Evolutionary conservation across 495 filamentous ascomycete genomes (phyloP).

Genomic region (Neurospora sublineolata): DNA sequence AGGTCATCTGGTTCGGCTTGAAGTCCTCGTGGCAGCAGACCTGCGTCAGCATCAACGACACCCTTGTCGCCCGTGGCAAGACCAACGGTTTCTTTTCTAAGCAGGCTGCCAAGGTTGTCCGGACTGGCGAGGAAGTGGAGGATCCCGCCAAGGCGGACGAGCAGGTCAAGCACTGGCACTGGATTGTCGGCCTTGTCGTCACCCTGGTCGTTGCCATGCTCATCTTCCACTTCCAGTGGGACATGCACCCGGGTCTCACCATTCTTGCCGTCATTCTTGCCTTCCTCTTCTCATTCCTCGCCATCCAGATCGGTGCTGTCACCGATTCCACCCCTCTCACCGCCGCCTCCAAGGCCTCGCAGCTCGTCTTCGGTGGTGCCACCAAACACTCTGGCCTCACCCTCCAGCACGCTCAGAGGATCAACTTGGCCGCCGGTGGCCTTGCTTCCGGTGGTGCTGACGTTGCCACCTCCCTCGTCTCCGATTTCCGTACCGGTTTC

Average conservation of each 20-base stretch:
- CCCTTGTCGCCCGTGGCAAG: slow-evolving; percentile 30
- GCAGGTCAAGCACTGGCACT: slow-evolving; percentile 53
- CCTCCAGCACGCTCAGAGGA: slow-evolving; percentile 38
- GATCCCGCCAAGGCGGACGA: slow-evolving; percentile 43
- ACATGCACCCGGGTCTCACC: slow-evolving; percentile 48
- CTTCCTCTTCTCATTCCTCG: slow-evolving; percentile 59
- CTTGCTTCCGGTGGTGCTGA: slow-evolving; percentile 48
- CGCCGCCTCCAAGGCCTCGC: slow-evolving; percentile 53
- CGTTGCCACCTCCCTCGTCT: slow-evolving; percentile 41
- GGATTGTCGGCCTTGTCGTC: slow-evolving; percentile 41
- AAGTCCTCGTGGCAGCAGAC: slow-evolving; percentile 39
- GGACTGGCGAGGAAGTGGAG: slow-evolving; percentile 23
- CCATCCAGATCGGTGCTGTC: slow-evolving; percentile 51
- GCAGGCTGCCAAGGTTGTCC: slow-evolving; percentile 20
- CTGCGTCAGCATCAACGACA: slow-evolving; percentile 30
- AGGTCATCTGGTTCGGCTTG: slow-evolving; percentile 42
- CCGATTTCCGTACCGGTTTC: slow-evolving; percentile 54
- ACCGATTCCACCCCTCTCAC: slow-evolving; percentile 56
- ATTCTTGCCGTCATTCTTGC: slow-evolving; percentile 50
- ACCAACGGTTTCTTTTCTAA: slow-evolving; percentile 35
- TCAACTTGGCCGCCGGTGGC: slow-evolving; percentile 54
- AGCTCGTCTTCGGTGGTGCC: slow-evolving; percentile 53
- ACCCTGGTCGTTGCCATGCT: slow-evolving; percentile 44
- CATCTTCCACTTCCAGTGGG: slow-evolving; percentile 49
- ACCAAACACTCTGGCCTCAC: slow-evolving; percentile 38